Percentiles rank a stretch among this genome's conserved stretches.
Evolutionary conservation across 306 rosid species (phyloP).

Genomic region (Aeschynomene evenia): DNA sequence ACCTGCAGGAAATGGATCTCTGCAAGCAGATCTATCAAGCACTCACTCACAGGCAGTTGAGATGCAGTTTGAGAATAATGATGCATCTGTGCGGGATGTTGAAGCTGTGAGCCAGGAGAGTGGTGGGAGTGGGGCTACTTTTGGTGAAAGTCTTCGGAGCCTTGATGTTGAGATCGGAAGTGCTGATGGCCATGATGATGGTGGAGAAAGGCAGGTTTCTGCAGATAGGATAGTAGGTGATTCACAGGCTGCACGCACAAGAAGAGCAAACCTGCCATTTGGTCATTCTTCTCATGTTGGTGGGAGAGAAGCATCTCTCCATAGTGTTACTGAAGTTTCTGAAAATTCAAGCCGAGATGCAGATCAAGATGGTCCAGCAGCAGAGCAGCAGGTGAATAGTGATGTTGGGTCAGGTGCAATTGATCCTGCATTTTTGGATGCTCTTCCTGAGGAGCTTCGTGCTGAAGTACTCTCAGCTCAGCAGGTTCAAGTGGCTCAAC

Average conservation of each 20-base stretch:
- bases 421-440: constrained; percentile 98
- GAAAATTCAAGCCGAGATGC: constrained; percentile 95
- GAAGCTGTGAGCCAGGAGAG: constrained; percentile 99
- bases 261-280: constrained; percentile 66
- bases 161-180: constrained; percentile 99
- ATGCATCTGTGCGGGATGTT: constrained; percentile 75
- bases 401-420: constrained; percentile 86
- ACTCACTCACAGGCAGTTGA: constrained; percentile 65
- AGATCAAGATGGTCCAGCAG: constrained; percentile 73
- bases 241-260: constrained; percentile 66
- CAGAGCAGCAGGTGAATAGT: constrained; percentile 75
- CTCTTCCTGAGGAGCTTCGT: constrained; percentile 97
- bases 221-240: constrained; percentile 73
- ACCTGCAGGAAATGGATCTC: constrained; percentile 52
- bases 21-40: constrained; percentile 51
- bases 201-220: constrained; percentile 84
- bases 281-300: constrained; percentile 53
- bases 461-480: constrained; percentile 97
- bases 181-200: constrained; percentile 98
- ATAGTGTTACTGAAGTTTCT: constrained; percentile 92
- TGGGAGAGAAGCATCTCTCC: constrained; percentile 90
- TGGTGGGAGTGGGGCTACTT: constrained; percentile 97
- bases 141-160: constrained; percentile 98
- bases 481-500: constrained; percentile 85
- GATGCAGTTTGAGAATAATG: constrained; percentile 88